phyloP scores from a whole-genome alignment of 345 rosid species.

The Euphorbia peplus region DNA sequence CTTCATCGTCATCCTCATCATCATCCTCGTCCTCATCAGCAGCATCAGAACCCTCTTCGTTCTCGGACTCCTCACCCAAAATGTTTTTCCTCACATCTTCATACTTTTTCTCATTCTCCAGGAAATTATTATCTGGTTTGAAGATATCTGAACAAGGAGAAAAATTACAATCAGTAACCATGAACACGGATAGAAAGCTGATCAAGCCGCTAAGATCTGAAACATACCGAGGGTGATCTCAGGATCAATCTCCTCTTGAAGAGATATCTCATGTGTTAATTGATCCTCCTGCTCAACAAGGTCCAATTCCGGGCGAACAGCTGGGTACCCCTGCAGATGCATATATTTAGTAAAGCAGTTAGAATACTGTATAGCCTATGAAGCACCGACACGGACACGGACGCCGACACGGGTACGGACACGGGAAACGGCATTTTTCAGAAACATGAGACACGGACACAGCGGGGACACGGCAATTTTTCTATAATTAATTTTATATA shows the following conservation, averaged over 20 bases:
- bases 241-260: constrained; percentile 60
- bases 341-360: constrained; percentile 15
- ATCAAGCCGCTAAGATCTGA: constrained; percentile 14
- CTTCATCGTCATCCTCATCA: constrained; percentile 42
- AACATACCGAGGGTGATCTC: constrained; percentile 76
- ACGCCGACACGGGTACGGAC: too few relatives aligned
- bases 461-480: too few relatives aligned
- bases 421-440: too few relatives aligned
- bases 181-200: background rate
- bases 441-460: too few relatives aligned
- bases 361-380: background rate
- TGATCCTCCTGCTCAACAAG: constrained; percentile 89
- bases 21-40: constrained; percentile 66
- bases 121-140: constrained; percentile 71
- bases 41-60: constrained; percentile 77
- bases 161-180: constrained; percentile 13
- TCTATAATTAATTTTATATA: too few relatives aligned
- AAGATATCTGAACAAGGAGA: constrained; percentile 54
- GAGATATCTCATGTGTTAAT: constrained; percentile 82
- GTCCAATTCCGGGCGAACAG: constrained; percentile 91
- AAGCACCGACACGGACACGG: too few relatives aligned
- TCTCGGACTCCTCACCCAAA: constrained; percentile 80
- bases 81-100: constrained; percentile 86
- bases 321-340: constrained; percentile 72
- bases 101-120: constrained; percentile 80